Conservation (phyloP, 176 grass and related monocot genomes). For the Phoenix roebelenii region DNA sequence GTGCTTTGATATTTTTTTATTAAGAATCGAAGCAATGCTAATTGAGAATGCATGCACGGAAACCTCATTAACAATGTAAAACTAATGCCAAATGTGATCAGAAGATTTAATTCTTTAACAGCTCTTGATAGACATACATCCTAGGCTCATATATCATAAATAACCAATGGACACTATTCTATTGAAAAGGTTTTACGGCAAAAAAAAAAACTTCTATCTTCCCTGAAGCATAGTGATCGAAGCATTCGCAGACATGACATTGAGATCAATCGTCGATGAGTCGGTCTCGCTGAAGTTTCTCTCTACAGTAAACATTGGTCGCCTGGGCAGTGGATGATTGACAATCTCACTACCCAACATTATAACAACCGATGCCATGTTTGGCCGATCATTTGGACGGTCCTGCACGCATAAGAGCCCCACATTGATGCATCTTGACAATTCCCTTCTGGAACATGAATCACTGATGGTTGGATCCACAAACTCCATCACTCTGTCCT, state of each 20-base stretch:
- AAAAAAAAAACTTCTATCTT: not conserved
- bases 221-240: not conserved
- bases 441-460: not conserved
- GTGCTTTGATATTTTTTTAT: no score
- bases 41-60: no score
- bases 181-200: no score
- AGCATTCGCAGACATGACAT: not conserved
- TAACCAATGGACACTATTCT: no score
- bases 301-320: not conserved
- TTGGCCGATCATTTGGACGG: slow-evolving; percentile 1
- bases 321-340: not conserved
- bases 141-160: no score
- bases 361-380: not conserved
- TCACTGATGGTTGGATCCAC: not conserved
- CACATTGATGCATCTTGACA: not conserved
- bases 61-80: no score
- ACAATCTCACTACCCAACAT: slow-evolving; percentile 4
- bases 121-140: no score
- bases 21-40: no score
- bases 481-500: slow-evolving; percentile 1
- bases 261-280: not conserved
- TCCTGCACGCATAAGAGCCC: slow-evolving; percentile 11
- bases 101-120: no score
- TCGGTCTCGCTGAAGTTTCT: not conserved
- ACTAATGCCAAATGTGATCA: no score